Evolutionary conservation across 2,329 filamentous ascomycete species (phyloP), one percentile per base, ranked within the genome.

Genomic region (Xylaria sp.): DNA sequence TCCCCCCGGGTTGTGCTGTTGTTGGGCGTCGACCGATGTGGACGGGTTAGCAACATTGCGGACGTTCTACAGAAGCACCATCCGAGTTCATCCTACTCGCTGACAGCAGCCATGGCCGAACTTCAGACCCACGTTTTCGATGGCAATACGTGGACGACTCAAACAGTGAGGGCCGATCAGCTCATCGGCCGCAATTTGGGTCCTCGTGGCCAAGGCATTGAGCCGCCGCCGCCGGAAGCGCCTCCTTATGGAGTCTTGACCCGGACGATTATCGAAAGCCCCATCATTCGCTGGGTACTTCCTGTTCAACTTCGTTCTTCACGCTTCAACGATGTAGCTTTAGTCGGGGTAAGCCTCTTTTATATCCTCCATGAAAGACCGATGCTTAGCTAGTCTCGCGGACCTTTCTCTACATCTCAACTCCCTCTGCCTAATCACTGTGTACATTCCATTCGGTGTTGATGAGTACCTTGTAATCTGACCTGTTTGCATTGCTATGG

Each of bases 301-400:
- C 90, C 92, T 10, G 90, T 87, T n/a, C 84, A 87, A 61, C 78
- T 97, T 60, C 83, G 92, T 59, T 86, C 86, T 58, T 79, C 80
- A 55, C 74, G 80, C 49, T 79, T 86, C 61, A 92, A 94, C 66
- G 92, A 97, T 76, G 84, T 97, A 64, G 87, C 92, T 44, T 91
- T 96, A 67, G 82, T 99, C 59, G 90, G 92, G 57, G 86, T 89
- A 79, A 71, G 55, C 72, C 69, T 54, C 16, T 11, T 47, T 37
- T 35, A 51, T 50, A 16, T 13, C 19, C 30, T 10, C 2, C 2
- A 11, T 46, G 42, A 13, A 8, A 49, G 53, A 23, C 18, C 50
- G 8, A 7, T 34, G 13, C 52, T 5, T 19, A 11, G 4, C 35
- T 37, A 11, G 8, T 5, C 13, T 47, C 7, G 10, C 46, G 34